These are phyloP conservation scores for Zygosaccharomyces bailii DNA, from an alignment of 805 yeast genomes.

Conservation along the genomic window DNA sequence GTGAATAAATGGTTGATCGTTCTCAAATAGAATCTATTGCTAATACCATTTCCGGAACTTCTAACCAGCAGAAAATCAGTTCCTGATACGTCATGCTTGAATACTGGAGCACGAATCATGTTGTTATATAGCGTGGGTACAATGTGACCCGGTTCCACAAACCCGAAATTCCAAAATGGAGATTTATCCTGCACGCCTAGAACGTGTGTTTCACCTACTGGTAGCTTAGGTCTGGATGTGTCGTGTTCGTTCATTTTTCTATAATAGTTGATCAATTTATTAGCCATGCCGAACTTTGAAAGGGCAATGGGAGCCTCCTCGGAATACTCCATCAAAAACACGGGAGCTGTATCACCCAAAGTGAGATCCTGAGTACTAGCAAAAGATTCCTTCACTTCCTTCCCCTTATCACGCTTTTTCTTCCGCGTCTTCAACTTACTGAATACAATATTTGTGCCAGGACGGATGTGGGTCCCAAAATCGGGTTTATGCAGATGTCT, in stretches of 20 bases:
- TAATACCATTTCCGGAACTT: slow-evolving; percentile 76
- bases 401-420: slow-evolving; percentile 85
- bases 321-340: slow-evolving; percentile 80
- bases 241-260: slow-evolving; percentile 81
- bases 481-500: slow-evolving; percentile 78
- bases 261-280: slow-evolving; percentile 87
- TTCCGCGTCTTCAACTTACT: slow-evolving; percentile 73
- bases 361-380: slow-evolving; percentile 71
- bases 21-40: slow-evolving; percentile 66
- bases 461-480: slow-evolving; percentile 58
- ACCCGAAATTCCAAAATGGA: slow-evolving; percentile 98
- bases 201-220: slow-evolving; percentile 92
- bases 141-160: slow-evolving; percentile 88
- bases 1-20: slow-evolving; percentile 69
- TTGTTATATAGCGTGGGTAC: slow-evolving; percentile 93
- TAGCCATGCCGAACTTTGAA: slow-evolving; percentile 93
- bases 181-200: slow-evolving; percentile 94
- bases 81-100: slow-evolving; percentile 70
- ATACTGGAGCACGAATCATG: slow-evolving; percentile 88
- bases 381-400: slow-evolving; percentile 71
- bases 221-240: slow-evolving; percentile 76
- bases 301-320: slow-evolving; percentile 83
- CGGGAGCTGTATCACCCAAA: slow-evolving; percentile 73
- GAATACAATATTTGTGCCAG: slow-evolving; percentile 74
- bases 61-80: slow-evolving; percentile 83